Evolutionary conservation across 495 filamentous ascomycete species (phyloP).

Genomic region (Viridothelium virens): DNA sequence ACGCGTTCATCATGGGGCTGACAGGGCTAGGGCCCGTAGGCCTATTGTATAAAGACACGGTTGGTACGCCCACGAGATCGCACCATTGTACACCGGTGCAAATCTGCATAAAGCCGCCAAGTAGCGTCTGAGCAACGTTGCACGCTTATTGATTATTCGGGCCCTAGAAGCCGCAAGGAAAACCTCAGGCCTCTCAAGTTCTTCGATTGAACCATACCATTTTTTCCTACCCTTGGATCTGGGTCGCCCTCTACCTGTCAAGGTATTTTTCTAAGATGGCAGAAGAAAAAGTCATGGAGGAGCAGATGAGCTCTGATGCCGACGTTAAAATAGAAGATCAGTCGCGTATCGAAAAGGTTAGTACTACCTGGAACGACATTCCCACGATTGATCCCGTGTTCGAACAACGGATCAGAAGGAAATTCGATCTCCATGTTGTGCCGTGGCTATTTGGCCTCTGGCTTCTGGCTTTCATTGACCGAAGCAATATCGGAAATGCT

Average conservation of each 20-base stretch:
- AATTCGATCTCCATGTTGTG: constrained; percentile 39
- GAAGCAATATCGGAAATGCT: constrained; percentile 41
- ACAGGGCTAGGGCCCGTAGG: background rate
- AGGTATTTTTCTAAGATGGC: background rate
- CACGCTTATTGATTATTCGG: no score
- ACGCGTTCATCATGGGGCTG: background rate
- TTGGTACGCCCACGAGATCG: no score
- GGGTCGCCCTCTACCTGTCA: background rate
- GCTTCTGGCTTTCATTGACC: constrained; percentile 48
- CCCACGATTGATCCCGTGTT: constrained; percentile 22
- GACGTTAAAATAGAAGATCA: background rate
- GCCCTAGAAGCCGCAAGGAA: no score
- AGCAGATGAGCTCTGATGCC: background rate
- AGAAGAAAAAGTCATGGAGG: background rate
- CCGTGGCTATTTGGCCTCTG: constrained; percentile 47
- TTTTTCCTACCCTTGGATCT: no score
- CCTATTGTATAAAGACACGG: no score
- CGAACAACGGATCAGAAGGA: constrained; percentile 32
- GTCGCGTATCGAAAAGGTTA: background rate
- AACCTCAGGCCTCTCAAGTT: no score
- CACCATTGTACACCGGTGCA: no score
- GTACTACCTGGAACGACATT: constrained; percentile 5
- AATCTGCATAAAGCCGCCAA: no score
- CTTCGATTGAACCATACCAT: no score
- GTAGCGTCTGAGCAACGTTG: no score